Conservation (phyloP, 2,329 filamentous ascomycete genomes). For the Penicillium sp. region DNA sequence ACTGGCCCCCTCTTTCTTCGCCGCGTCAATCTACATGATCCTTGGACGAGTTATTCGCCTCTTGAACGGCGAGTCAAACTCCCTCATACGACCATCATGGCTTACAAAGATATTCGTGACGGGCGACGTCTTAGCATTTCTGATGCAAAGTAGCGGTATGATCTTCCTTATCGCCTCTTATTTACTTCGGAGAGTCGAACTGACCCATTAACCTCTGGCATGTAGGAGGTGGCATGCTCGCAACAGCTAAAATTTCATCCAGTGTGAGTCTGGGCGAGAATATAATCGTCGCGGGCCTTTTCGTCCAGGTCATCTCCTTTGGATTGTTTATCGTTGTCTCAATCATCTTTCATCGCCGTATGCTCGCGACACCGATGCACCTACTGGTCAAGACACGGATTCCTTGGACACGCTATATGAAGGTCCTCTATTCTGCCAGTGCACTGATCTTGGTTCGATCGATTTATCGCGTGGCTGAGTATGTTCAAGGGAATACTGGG, state of each 20-base stretch:
- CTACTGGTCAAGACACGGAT: neutral
- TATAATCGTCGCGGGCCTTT: slow-evolving; percentile 21
- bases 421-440: slow-evolving; percentile 12
- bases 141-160: slow-evolving; percentile 25
- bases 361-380: slow-evolving; percentile 9
- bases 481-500: slow-evolving; percentile 15
- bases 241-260: slow-evolving; percentile 9
- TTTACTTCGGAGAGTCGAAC: neutral
- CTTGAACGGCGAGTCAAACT: slow-evolving; percentile 15
- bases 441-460: slow-evolving; percentile 17
- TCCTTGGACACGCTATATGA: slow-evolving; percentile 17
- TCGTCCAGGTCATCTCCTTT: slow-evolving; percentile 24
- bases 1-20: slow-evolving; percentile 23
- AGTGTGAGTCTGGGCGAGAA: slow-evolving; percentile 18
- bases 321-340: slow-evolving; percentile 18
- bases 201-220: neutral
- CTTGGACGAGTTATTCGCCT: slow-evolving; percentile 21
- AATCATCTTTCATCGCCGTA: slow-evolving; percentile 20
- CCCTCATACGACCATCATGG: slow-evolving; percentile 20
- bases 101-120: slow-evolving; percentile 29
- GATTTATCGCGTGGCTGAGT: slow-evolving; percentile 18
- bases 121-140: slow-evolving; percentile 25
- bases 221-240: slow-evolving; percentile 16
- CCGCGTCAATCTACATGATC: slow-evolving; percentile 26
- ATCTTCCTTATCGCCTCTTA: neutral